Evolutionary conservation across 1,284 basidiomycete species (phyloP).

Genomic region (Trichosporon coremiiforme): DNA sequence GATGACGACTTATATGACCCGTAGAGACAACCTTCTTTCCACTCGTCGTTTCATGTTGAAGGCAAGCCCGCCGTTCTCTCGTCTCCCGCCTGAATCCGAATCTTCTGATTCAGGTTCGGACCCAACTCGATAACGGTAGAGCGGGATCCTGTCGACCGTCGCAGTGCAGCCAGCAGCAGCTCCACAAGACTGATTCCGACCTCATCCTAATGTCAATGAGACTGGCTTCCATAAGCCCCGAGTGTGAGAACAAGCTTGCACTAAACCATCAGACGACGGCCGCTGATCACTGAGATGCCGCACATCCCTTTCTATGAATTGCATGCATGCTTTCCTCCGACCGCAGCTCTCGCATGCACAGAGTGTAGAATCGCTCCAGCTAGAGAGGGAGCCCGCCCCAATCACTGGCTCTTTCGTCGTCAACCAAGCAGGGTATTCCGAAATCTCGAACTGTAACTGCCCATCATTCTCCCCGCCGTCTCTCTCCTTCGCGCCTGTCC

Average conservation of each 20-base stretch:
- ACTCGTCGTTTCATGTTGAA: slow-evolving; percentile 2
- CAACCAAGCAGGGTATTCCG: neutral
- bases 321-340: neutral
- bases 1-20: neutral
- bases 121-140: neutral
- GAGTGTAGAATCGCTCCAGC: too few relatives aligned
- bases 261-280: too few relatives aligned
- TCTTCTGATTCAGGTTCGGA: neutral
- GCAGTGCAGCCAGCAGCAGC: neutral
- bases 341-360: too few relatives aligned
- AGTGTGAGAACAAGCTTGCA: neutral
- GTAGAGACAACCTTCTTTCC: slow-evolving; percentile 17
- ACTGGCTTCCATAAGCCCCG: neutral
- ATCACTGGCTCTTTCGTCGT: neutral
- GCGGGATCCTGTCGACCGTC: neutral
- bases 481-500: too few relatives aligned
- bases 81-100: neutral
- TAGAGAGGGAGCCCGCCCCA: too few relatives aligned
- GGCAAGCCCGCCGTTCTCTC: neutral
- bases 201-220: neutral
- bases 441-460: neutral
- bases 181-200: neutral
- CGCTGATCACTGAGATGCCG: too few relatives aligned
- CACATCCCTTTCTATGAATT: neutral
- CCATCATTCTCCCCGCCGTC: slow-evolving; percentile 2